Evolutionary conservation across 2,329 filamentous ascomycete species (phyloP), one percentile per base, ranked within the genome.

Genomic region (Diplodia seriata): DNA sequence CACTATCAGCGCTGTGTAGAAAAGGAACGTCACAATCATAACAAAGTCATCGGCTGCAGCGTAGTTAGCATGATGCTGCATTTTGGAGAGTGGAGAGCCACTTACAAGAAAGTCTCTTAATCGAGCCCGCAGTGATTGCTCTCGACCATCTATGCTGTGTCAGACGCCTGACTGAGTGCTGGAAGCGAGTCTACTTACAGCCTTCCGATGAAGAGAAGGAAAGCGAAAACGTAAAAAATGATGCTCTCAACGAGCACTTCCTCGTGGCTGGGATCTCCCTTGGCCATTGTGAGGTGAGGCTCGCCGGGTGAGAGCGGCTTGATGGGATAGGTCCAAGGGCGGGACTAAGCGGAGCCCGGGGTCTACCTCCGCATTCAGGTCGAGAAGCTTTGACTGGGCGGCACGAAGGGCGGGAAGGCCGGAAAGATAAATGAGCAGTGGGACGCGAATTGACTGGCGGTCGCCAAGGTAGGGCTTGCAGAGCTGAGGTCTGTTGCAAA

Each of bases 1-100:
- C 33, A 71, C 53, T 18, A 72, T 64, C 40, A 72, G 56, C 26
- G 65, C 57, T 3, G 68, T 69, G 50, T 71, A 71, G 33, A 66
- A 68, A 23, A 66, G 36, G 29, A 70, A 68, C 4, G 68, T 68
- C 18, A 62, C 66, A 7, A 62, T 66, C 68, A 70, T 70, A 23
- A 70, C 62, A 68, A 68, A 70, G 62, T 70, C 68, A 38, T 70
- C 68, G 14, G 61, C 61, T 68, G 18, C 6, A 23, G 3, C 5
- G 0, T 23, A 9, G 40, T 65, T 23, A 57, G 38, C 36, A 36
- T 12, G 33, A 8, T 3, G 5, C 18, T 11, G n/a, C 8, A 4
- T n/a, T 23, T 15, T 14, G 7, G n/a, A 12, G 40, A 29, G 18
- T 50, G 26, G 9, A 15, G 31, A 4, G 4, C 4, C 1, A 53